Conservation (phyloP, 2,329 filamentous ascomycete species). For the Ophiostoma perfectum region DNA sequence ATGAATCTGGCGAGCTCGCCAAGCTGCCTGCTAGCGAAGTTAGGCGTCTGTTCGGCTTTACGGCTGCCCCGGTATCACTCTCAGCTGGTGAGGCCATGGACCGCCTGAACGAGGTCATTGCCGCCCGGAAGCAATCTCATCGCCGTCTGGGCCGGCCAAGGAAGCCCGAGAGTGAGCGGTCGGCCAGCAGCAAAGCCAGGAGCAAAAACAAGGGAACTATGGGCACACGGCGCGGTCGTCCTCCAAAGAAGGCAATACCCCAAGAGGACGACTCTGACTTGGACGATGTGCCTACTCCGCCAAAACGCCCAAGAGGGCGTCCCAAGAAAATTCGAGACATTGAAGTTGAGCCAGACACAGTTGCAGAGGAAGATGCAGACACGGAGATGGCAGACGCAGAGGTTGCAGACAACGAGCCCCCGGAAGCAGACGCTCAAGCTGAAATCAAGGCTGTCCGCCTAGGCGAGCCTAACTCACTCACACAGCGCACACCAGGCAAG, state of each 20-base stretch:
- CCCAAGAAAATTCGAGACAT: constrained; percentile 2
- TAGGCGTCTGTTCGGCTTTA: constrained; percentile 6
- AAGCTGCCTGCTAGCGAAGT: background rate
- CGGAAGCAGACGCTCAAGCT: background rate
- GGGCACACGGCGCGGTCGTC: constrained; percentile 4
- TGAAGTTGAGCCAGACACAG: background rate
- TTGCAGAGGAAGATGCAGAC: background rate
- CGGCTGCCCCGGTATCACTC: background rate
- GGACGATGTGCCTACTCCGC: background rate
- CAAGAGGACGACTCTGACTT: background rate
- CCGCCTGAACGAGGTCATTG: background rate
- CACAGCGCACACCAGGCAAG: constrained; percentile 27
- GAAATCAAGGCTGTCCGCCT: constrained; percentile 25
- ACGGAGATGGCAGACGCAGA: background rate
- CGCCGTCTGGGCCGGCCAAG: background rate
- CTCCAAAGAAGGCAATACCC: background rate
- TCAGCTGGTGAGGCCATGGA: background rate
- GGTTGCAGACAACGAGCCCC: background rate
- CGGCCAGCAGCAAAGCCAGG: background rate
- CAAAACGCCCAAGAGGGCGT: constrained; percentile 12
- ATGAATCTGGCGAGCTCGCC: background rate
- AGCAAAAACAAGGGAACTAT: background rate
- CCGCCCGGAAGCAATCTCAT: background rate
- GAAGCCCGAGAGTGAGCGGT: background rate
- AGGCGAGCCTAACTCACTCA: constrained; percentile 30